Base-by-base conservation (phyloP, 129 eudicot genomes). In the Sambucus nigra region DNA sequence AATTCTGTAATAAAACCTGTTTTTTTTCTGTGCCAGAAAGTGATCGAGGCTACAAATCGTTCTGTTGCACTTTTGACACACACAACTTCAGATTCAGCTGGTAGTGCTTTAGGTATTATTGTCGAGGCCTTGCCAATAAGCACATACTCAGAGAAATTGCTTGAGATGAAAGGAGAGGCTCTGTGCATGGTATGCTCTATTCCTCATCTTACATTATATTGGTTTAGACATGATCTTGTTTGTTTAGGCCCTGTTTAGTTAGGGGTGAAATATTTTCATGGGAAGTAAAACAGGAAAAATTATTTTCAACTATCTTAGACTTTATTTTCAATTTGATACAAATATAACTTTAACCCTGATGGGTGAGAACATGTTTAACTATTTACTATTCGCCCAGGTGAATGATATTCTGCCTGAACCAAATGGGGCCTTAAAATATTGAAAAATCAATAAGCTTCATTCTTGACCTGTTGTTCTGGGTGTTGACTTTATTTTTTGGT, bases 151-250 rank as follows among this genome's bases (percentile, higher is more conserved):
- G 99, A 91, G 61, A 79, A 68, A 51, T 68, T 91, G 53, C 80
- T 76, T 61, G 70, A 80, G 55, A 64, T 86, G 83, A 91, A 82
- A 69, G 99, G 91, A 67, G 82, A 82, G 67, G 91, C 99, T 67
- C 80, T 91, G 20, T 63, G 69, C 72, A 59, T 58, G 80, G 99
- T 91, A 12, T 66, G 94, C 76, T 29, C 41, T 53, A 47, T 19
- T 31, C 40, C 7, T 47, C 51, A 58, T 47, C 61, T 55, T 38
- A 28, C 46, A 27, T 46, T n/a, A n/a, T 25, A 42, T 47, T 25
- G 25, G 45, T 20, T 60, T 57, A 19, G 35, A 53, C 12, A n/a
- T n/a, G n/a, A n/a, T n/a, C n/a, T n/a, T n/a, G n/a, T n/a, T n/a
- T n/a, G n/a, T n/a, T n/a, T n/a, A n/a, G n/a, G n/a, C n/a, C n/a